phyloP scores from a whole-genome alignment of 2,329 filamentous ascomycete genomes.

The Dactylonectria macrodidyma region DNA sequence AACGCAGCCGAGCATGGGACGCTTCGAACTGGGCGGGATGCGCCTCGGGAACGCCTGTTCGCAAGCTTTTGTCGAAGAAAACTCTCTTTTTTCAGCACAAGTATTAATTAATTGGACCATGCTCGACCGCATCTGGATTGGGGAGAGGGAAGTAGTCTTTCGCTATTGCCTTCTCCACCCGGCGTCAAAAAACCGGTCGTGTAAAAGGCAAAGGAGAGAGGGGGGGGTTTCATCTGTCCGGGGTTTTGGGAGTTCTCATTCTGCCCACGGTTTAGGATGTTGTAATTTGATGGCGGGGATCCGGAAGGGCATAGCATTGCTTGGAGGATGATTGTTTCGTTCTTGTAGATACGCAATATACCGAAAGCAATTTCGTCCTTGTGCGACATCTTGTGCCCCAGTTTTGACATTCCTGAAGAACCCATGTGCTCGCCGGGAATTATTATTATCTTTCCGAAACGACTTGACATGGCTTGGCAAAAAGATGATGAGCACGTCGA shows the following conservation, averaged over 20 bases:
- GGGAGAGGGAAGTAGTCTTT: constrained; percentile 6
- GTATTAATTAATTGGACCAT: constrained; percentile 39
- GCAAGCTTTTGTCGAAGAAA: neutral
- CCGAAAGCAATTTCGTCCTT: constrained; percentile 40
- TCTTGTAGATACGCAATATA: constrained; percentile 44
- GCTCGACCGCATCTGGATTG: constrained; percentile 36
- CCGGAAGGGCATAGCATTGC: constrained; percentile 38
- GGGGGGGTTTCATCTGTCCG: constrained; percentile 21
- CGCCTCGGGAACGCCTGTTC: neutral
- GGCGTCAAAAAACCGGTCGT: neutral
- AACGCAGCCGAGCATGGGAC: constrained; percentile 31
- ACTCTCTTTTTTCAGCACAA: constrained; percentile 29
- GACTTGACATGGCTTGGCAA: neutral
- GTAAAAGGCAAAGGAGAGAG: constrained; percentile 2
- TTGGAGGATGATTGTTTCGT: constrained; percentile 41
- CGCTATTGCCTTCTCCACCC: neutral
- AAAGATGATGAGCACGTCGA: neutral
- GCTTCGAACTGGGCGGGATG: constrained; percentile 12
- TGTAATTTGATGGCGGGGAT: constrained; percentile 26
- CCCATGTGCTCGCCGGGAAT: constrained; percentile 6
- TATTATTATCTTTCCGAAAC: constrained; percentile 2
- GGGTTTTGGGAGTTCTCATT: constrained; percentile 36
- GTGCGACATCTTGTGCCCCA: constrained; percentile 14
- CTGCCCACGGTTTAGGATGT: constrained; percentile 25
- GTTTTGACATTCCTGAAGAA: constrained; percentile 22